phyloP scores from a whole-genome alignment of 176 grass and related monocot genomes.

The Zizania latifolia region DNA sequence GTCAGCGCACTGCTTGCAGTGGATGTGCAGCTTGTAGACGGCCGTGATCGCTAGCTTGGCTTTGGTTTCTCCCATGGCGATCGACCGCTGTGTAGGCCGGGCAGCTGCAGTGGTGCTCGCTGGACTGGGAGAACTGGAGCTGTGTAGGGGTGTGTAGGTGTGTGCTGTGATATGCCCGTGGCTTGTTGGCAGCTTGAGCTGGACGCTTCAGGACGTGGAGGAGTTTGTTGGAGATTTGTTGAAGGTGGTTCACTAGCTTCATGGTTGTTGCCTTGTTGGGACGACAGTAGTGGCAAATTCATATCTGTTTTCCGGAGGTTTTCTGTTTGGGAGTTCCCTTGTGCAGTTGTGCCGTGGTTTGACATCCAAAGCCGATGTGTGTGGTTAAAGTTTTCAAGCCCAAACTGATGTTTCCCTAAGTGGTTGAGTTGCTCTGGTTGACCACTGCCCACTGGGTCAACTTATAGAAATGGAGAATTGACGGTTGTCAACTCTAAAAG shows the following conservation, averaged over 20 bases:
- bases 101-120: no score
- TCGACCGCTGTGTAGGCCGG: background rate
- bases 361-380: no score
- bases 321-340: background rate
- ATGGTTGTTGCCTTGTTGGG: no score
- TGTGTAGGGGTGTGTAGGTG: background rate
- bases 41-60: constrained; percentile 45
- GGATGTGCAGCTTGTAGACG: constrained; percentile 65
- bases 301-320: background rate
- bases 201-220: background rate
- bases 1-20: constrained; percentile 59
- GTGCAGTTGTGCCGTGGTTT: background rate
- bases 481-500: no score
- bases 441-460: constrained; percentile 3
- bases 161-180: background rate
- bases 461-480: background rate
- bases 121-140: no score
- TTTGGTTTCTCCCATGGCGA: constrained; percentile 23
- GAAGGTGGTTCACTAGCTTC: constrained; percentile 50
- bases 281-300: background rate
- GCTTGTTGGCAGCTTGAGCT: background rate
- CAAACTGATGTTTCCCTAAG: constrained; percentile 7
- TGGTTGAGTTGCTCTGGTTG: constrained; percentile 11
- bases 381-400: no score
- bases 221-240: constrained; percentile 64